Base-by-base conservation (phyloP, 2,329 filamentous ascomycete genomes). In the Periconia sp. region DNA sequence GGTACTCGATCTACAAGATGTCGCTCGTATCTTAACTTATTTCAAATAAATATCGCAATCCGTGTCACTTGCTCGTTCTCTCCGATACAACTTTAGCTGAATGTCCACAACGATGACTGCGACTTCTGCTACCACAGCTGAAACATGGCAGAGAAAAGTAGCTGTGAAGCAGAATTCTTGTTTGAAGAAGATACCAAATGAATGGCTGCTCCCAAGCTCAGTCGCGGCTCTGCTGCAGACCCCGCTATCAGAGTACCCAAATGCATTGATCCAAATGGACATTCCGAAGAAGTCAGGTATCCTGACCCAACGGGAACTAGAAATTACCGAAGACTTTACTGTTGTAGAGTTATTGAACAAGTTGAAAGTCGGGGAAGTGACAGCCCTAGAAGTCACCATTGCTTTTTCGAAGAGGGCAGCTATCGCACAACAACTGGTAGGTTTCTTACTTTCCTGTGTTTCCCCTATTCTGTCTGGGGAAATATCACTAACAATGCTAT, bases 251-350 rank as follows among this genome's bases (percentile, higher is more conserved):
- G 47, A 22, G 24, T 31, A 30, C 32, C 56, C 49, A 50, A 44
- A 33, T 16, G 54, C 35, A n/a, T n/a, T n/a, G n/a, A n/a, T n/a
- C n/a, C n/a, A n/a, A n/a, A 70, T 79, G 50, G 66, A 74, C 28
- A 65, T 81, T 5, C 80, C 82, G 6, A 35, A 46, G 9, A 52
- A 49, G 55, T 85, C 79, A 1, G 80, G 80, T 1, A 80, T 82
- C 71, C 80, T 86, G 51, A 81, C 65, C 0, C 47, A 64, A 4
- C 36, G 58, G 6, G 78, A 80, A 51, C 52, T 78, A 5, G 68
- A 74, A 19, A 78, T 80, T 35, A 76, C 77, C 3, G 57, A 59
- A 8, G 59, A 45, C 9, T 52, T 57, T 21, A 59, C 58, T 16
- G 72, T 71, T 2, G 58, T 61, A 2, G 59, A 65, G 1, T 58